Evolutionary conservation across 1,139 yeast species (phyloP), one percentile per base, ranked within the genome.

Genomic region (Geotrichum cucujoidarum): DNA sequence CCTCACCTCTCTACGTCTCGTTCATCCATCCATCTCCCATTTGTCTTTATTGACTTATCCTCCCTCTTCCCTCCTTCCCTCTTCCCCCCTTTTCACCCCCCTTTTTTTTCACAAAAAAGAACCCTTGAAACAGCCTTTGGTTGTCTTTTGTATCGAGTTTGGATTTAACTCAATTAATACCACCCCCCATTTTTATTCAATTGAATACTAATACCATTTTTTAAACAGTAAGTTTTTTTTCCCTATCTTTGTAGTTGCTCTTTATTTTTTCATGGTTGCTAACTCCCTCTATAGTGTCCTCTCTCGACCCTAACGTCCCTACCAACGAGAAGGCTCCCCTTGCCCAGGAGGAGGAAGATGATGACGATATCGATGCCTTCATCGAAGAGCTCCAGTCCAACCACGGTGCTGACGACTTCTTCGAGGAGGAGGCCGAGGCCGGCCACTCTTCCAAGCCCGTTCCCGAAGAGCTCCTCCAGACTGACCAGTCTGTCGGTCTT

Each of bases 301-400:
- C 57, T 43, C 48, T 53, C 50, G 57, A 54, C 42, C 57, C 57
- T 30, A 43, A 51, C 38, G 51, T 50, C 40, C 71, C 74, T 59
- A 68, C 71, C 47, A 66, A 65, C 57, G 74, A 70, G 58, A 69
- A 71, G 65, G 27, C 10, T 10, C 66, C 60, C 49, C 67, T 65
- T 45, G 64, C 61, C 45, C 45, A 52, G 14, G 40, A 29, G 43
- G 78, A 71, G 57, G 77, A 77, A 50, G 83, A 76, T 51, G 90
- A 83, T 54, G 90, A 82, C 57, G 95, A 85, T 67, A 87, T 88
- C 65, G 95, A 87, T 68, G 92, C 87, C 70, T 81, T 89, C 70
- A 85, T 89, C 63, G 77, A 80, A 59, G 96, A 89, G 63, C 78
- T 89, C 65, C 96, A 89, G 74, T 88, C 96, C 59, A 78, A 87